Evolutionary conservation across 768 basidiomycete species (phyloP), one percentile per base, ranked within the genome.

Genomic region (Daedaleopsis nitida): DNA sequence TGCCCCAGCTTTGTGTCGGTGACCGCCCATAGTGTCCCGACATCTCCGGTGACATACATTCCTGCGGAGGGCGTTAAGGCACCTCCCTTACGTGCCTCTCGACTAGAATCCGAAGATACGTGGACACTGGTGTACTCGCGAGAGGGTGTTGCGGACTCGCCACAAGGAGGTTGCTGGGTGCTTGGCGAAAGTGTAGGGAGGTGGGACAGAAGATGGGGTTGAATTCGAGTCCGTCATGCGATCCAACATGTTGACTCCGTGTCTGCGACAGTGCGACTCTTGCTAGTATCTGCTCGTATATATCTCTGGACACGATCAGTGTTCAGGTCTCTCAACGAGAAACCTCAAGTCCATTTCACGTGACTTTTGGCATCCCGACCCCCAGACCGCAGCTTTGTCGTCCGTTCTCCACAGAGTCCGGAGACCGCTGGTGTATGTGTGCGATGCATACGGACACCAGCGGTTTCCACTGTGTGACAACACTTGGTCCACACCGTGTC

Each of bases 31-130:
- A 77, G 76, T 6, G 70, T 79, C 6, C 70, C 77, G 2, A 68
- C 67, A 14, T 76, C 80, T 1, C 87, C 88, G 0, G 80, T 87
- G 34, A 74, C 81, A 0, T 86, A 83, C 65, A 70, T 86, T 2
- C 76, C 85, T 16, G 66, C 60, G 2, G 54, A 62, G 45, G n/a
- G 65, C 9, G 47, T 49, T 0, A 68, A 71, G 27, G 72, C 76
- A 27, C 66, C 69, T 0, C 78, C 80, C 0, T 57, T 71, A 5
- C 75, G 83, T 42, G 67, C 81, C 5, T 81, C 86, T 3, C 73
- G 79, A 27, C 65, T 54, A 12, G 79, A 85, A 44, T 82, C 80
- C 2, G 86, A 86, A 55, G 85, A 87, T 62, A 83, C 81, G 1
- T 78, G 79, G 72, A 64, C 85, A 48, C 56, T 83, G 12, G 69